Base-by-base conservation (phyloP, 2,329 filamentous ascomycete genomes). In the Scortechinia acanthostroma region DNA sequence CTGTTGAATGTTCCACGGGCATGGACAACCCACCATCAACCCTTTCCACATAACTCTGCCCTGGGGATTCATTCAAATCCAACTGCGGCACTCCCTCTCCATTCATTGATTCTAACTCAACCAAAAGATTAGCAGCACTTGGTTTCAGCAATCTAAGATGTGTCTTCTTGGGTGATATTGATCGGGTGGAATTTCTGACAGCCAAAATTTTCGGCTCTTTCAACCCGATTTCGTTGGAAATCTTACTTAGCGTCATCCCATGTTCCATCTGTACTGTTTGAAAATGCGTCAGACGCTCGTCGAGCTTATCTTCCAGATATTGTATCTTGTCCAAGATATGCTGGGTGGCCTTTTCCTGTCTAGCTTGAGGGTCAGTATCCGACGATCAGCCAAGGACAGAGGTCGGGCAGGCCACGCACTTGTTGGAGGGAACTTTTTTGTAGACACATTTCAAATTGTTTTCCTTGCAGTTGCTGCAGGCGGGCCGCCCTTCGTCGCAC, bases 321-420 rank as follows among this genome's bases (percentile, higher is more conserved):
- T 13, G 10, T 17, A 40, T 13, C 35, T 19, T 10, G 17, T 40
- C 35, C 6, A 40, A 13, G 17, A 40, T 10, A 19, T 15, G 10
- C 35, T 40, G 35, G 10, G 35, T 40, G 6, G 35, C 17, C 17
- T 40, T 40, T 17, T 40, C 35, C 17, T 40, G 35, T 40, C n/a
- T n/a, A n/a, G n/a, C n/a, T n/a, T n/a, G n/a, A n/a, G n/a, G n/a
- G n/a, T n/a, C n/a, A n/a, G n/a, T n/a, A n/a, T n/a, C n/a, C n/a
- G n/a, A n/a, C n/a, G n/a, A n/a, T n/a, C n/a, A n/a, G n/a, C n/a
- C n/a, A n/a, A n/a, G n/a, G n/a, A n/a, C n/a, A n/a, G n/a, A n/a
- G n/a, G n/a, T n/a, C n/a, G n/a, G n/a, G n/a, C n/a, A n/a, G n/a
- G n/a, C 44, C 28, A 70, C 85, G 61, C 73, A 95, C 88, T 40